Evolutionary conservation across 73 alveolate genomes (phyloP).

Genomic region (Urostyla sp.): DNA sequence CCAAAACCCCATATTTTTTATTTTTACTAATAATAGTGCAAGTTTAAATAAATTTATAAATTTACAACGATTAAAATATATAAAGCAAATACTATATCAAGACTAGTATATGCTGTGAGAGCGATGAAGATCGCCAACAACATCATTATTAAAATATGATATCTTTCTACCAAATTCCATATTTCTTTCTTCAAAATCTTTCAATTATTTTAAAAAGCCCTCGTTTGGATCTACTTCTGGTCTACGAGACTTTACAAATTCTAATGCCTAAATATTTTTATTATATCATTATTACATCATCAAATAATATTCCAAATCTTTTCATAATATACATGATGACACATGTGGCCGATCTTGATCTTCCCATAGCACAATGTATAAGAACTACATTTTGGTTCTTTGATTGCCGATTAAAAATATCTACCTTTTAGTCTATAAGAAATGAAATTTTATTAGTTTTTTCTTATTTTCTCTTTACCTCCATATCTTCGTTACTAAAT

Average conservation of each 20-base stretch:
- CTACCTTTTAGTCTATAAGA: slow-evolving; percentile 20
- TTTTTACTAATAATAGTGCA: too few species aligned
- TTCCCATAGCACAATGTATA: slow-evolving; percentile 58
- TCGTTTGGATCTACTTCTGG: slow-evolving; percentile 60
- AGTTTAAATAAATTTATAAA: too few species aligned
- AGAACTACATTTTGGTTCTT: slow-evolving; percentile 32
- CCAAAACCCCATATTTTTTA: too few species aligned
- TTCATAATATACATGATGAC: slow-evolving; percentile 64
- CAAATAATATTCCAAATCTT: slow-evolving; percentile 38
- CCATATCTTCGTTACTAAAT: too few species aligned
- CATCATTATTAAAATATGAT: too few species aligned
- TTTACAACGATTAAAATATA: too few species aligned
- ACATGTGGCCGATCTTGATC: slow-evolving; percentile 51
- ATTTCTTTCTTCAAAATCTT: slow-evolving; percentile 38
- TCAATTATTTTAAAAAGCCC: slow-evolving; percentile 49
- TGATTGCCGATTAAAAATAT: slow-evolving; percentile 30
- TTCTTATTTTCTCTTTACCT: background rate
- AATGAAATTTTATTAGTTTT: background rate
- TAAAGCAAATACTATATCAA: too few species aligned
- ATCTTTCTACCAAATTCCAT: slow-evolving; percentile 17
- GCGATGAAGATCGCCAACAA: too few species aligned
- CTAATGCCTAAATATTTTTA: slow-evolving; percentile 14
- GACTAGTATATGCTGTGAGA: too few species aligned
- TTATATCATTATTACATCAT: slow-evolving; percentile 3
- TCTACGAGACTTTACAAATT: slow-evolving; percentile 48